Evolutionary conservation across 208 protist genomes (phyloP), one percentile per base, ranked within the genome.

Genomic region (Acanthamoeba quina): DNA sequence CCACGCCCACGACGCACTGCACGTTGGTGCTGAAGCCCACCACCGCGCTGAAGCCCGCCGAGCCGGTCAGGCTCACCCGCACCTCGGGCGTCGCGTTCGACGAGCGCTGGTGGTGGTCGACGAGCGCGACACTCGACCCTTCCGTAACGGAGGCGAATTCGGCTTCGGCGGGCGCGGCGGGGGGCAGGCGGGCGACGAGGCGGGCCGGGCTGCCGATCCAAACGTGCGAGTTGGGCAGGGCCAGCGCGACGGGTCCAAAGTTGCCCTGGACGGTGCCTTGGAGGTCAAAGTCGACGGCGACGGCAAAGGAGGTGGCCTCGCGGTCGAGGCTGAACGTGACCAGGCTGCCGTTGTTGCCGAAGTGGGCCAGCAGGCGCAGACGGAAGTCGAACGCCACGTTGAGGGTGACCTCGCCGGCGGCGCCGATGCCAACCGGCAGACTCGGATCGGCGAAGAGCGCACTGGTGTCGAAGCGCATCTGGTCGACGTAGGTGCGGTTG

Each of bases 181-280:
- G 44, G 1, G 34, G 44, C 83, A 91, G 62, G 41, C 62, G 56
- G 10, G 31, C 85, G 15, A 56, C 17, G 37, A 91, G 44, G 13
- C 31, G 29, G 24, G 85, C 85, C 21, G 85, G 85, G 26, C n/a
- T 37, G 54, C 85, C 85, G 5, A 91, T 11, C 85, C 85, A 91
- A 5, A n/a, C 60, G 62, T 91, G 85, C 1, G 85, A 60, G 21
- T 10, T 54, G 60, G 29, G 64, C 26, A 91, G 64, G 10, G 17
- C 34, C 34, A 91, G 60, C 31, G 85, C 49, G 44, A 91, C n/a
- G 41, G 85, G 62, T 1, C 85, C 85, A n/a, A 91, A 91, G 34
- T 44, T 49, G 56, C 24, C 7, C 26, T 24, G 21, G 13, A 91
- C 2, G 24, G 56, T 74, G 34, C 85, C 85, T 3, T 41, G 41